Evolutionary conservation across 345 rosid species (phyloP).

Genomic region (Eucalyptus globulus): DNA sequence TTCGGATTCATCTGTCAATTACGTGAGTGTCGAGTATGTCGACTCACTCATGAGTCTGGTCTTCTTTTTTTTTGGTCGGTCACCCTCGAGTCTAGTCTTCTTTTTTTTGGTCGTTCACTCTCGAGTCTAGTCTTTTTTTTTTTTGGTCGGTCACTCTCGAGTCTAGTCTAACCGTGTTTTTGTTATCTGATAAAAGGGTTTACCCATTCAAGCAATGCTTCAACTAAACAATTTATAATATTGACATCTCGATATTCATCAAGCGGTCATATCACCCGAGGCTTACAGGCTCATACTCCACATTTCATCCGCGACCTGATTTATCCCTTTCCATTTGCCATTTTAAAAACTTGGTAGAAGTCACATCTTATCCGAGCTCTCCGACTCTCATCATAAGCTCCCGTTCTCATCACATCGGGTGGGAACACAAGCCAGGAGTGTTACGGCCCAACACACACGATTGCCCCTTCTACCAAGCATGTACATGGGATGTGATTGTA

Average conservation of each 20-base stretch:
- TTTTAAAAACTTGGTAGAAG: not conserved
- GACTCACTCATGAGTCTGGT: not conserved
- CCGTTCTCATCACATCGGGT: not conserved
- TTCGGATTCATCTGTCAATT: not conserved
- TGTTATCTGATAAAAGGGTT: not conserved
- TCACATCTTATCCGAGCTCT: not conserved
- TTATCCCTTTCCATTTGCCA: not conserved
- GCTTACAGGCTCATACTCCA: not conserved
- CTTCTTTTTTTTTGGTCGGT: no score
- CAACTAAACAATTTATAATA: not conserved
- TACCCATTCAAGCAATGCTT: not conserved
- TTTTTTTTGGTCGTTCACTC: no score
- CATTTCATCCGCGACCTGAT: fast-evolving
- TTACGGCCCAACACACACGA: not conserved
- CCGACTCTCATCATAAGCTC: not conserved
- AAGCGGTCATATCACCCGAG: fast-evolving
- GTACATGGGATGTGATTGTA: fast-evolving
- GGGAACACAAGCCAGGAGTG: not conserved
- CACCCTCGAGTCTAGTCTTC: no score
- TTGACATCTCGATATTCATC: not conserved
- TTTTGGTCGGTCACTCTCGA: fast-evolving
- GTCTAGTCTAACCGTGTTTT: not conserved
- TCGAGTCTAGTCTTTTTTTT: no score
- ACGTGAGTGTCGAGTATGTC: no score
- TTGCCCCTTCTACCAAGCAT: not conserved